Evolutionary conservation across 768 basidiomycete genomes (phyloP), one percentile per base, ranked within the genome.

Genomic region (Suillus lakei): DNA sequence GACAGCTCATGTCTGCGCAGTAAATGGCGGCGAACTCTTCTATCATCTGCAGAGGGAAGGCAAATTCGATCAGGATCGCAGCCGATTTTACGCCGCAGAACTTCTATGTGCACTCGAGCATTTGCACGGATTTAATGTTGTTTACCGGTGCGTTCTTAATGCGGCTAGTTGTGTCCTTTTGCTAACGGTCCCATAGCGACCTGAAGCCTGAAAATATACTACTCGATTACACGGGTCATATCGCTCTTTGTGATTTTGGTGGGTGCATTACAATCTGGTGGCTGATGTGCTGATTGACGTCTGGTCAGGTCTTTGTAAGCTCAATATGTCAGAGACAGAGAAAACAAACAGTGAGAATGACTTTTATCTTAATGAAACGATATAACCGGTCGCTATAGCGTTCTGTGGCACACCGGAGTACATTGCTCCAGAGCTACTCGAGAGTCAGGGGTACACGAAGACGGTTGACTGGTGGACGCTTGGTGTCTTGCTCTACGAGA

Each of bases 381-480:
- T 41, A 68, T 65, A 71, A 65, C 34, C 54, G 5, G 16, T 18
- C 30, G 63, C 63, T 64, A 38, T 69, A 93, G 92, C 96, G 9
- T 99, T 99, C 84, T 99, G 97, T 73, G 97, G 97, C 8, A 99
- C 97, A 6, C 97, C 97, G 2, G 97, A 99, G 77, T 99, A 99
- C 78, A 99, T 99, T 72, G 96, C 96, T 9, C 97, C 97, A 0
- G 97, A 99, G 76, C 86, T 99, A 43, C 86, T 99, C 67, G 95
- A 96, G 75, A 98, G 93, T 67, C 92, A 95, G 72, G 97, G 98
- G 1, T 98, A 99, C 79, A 97, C 95, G 5, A 96, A 96, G 74
- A 98, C 97, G 0, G 98, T 99, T 18, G 97, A 99, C 73, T 99
- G 97, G 97, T 96, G 94, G 97, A 99, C 97, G 1, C 83, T 98